Percentiles rank a stretch among this genome's conserved stretches.
phyloP scores from a whole-genome alignment of 2,329 filamentous ascomycete genomes.

The Cryphonectria japonica region DNA sequence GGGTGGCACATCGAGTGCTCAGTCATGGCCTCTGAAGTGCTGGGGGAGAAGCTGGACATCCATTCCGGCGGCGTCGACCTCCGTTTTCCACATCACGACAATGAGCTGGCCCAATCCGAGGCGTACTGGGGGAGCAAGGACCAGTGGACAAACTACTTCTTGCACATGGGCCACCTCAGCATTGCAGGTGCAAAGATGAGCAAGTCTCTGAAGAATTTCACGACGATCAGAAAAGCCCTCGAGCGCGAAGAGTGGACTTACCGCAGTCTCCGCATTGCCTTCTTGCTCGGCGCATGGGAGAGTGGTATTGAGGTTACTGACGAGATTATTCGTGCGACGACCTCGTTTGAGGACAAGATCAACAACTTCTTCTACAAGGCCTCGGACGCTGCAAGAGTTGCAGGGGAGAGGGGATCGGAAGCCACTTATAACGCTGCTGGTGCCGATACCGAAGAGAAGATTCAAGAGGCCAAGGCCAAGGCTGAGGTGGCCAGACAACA shows the following conservation, averaged over 20 bases:
- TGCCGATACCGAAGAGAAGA: constrained; percentile 19
- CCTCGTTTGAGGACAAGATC: constrained; percentile 67
- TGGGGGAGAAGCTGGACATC: constrained; percentile 82
- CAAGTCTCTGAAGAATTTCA: constrained; percentile 94
- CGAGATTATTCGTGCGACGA: constrained; percentile 62
- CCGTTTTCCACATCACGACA: constrained; percentile 90
- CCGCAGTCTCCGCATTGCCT: constrained; percentile 67
- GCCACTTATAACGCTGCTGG: constrained; percentile 13
- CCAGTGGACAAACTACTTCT: constrained; percentile 90
- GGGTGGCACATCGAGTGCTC: constrained; percentile 99
- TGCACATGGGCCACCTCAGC: constrained; percentile 90
- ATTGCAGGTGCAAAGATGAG: constrained; percentile 96
- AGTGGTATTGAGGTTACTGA: constrained; percentile 73
- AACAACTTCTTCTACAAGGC: constrained; percentile 50
- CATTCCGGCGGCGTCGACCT: constrained; percentile 93
- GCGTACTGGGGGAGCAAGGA: constrained; percentile 62
- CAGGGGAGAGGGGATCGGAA: not conserved
- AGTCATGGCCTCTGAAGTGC: constrained; percentile 89
- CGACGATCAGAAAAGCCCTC: constrained; percentile 85
- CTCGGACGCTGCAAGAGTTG: constrained; percentile 31
- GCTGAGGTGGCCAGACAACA: constrained; percentile 29
- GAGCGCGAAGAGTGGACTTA: constrained; percentile 66
- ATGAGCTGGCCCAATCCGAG: constrained; percentile 78
- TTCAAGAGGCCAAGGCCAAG: constrained; percentile 29
- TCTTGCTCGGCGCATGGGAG: constrained; percentile 70